Base-by-base conservation (phyloP, 176 grass and related monocot genomes). In the Coix lacrymajobi region DNA sequence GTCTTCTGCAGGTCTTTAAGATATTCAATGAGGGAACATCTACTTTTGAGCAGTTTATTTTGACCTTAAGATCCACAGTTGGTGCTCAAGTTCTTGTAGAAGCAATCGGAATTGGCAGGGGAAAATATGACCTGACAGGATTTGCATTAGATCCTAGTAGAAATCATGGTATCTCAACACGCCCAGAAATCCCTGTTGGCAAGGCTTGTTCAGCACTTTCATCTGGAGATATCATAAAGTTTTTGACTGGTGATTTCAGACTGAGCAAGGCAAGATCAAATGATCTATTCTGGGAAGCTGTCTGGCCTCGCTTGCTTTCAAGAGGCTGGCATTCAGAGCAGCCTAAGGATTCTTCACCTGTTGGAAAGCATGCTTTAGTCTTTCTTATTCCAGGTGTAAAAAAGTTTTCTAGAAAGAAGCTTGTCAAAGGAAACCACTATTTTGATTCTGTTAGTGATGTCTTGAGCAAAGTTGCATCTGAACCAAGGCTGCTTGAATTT, bases 211-310 rank as follows among this genome's bases (percentile, higher is more conserved):
- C 92, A 25, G 91, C 73, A 15, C 92, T 98, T 72, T 84, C 89
- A 46, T 88, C 89, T 85, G 91, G 78, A 80, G 90, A 93, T 36
- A 89, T 98, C 57, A 82, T 96, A 54, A 91, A 94, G 64, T 95
- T 95, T 93, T 79, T 98, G 81, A 98, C 92, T 48, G 93, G 92
- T 64, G 92, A 91, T 90, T 95, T 95, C 76, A 95, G 96, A 85
- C 65, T 98, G 69, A 94, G 96, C 81, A 98, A 98, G 79, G 91
- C 93, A 62, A 95, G 88, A 81, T 95, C 96, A 46, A 98, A 95
- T 85, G 96, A 98, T 96, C 88, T 98, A 71, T 98, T 98, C 64
- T 98, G 96, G 96, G 96, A 98, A 82, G 96, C 96, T 81, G 90
- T 98, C 33, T 98, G 96, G 96, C 96, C 96, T 81, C 93, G 96